phyloP scores from a whole-genome alignment of 495 filamentous ascomycete genomes.

The Achaetomiella virescens region DNA sequence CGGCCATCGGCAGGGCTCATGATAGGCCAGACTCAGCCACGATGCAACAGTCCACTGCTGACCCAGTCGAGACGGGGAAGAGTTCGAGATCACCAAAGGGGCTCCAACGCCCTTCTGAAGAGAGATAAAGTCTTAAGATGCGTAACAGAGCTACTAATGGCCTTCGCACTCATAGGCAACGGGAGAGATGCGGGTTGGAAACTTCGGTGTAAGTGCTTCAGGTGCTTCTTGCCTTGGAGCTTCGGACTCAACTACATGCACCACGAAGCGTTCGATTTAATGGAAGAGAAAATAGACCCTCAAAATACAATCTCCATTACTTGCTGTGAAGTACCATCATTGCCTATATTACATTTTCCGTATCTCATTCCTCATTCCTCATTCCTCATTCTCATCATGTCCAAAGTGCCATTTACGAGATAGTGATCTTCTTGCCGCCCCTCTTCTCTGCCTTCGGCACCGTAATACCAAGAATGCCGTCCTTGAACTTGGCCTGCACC shows the following conservation, averaged over 20 bases:
- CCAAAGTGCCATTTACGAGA: neutral
- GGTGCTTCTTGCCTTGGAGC: too few species aligned
- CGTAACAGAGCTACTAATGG: too few species aligned
- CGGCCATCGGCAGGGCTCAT: neutral
- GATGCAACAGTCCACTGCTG: neutral
- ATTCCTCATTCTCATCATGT: conserved; percentile 2
- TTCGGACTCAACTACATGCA: too few species aligned
- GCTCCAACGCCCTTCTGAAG: too few species aligned
- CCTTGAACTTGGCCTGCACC: conserved; percentile 63
- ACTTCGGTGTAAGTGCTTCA: too few species aligned
- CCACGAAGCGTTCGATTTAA: too few species aligned
- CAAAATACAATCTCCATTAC: neutral
- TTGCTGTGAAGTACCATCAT: neutral
- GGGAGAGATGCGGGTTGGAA: too few species aligned
- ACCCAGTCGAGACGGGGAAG: too few species aligned
- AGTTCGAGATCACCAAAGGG: neutral
- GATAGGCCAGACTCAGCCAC: neutral
- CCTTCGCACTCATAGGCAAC: too few species aligned
- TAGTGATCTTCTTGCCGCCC: conserved; percentile 22
- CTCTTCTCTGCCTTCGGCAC: conserved; percentile 69
- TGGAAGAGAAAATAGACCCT: too few species aligned
- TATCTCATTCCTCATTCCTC: neutral
- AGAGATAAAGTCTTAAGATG: too few species aligned
- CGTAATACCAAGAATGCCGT: conserved; percentile 57
- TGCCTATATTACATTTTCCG: neutral